Evolutionary conservation across 495 filamentous ascomycete genomes (phyloP), one percentile per base, ranked within the genome.

Genomic region (Cetradonia linearis): DNA sequence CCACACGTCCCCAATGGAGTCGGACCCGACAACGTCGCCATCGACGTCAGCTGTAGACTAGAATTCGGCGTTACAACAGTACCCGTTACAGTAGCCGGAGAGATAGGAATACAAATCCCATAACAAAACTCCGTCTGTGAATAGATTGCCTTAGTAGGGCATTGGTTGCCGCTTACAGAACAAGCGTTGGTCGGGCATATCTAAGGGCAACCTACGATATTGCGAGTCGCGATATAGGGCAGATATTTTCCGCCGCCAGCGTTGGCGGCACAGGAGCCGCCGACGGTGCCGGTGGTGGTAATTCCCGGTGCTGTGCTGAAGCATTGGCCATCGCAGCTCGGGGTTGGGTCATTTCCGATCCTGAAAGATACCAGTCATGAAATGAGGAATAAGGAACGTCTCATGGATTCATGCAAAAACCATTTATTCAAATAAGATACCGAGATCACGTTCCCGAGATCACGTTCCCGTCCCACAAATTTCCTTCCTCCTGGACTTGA

Each of bases 261-360:
- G 20, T 44, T 44, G n/a, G 40, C 40, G 20, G 40, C 18, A 44
- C 40, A 44, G 40, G 40, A n/a, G n/a, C 40, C 40, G 20, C 40
- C 40, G 3, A 44, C 18, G n/a, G 40, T 44, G 40, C 40, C n/a
- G 7, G 40, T 44, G 40, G 40, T 44, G 40, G 40, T 44, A 3
- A 53, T 53, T 53, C 27, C 49, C 16, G 49, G 49, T 16, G 25
- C 49, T 30, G 49, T 30, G 31, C n/a, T 53, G 49, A 53, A 23
- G 31, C 49, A 53, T 18, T 23, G 49, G 5, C 49, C 49, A 23
- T 23, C 49, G 25, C 49, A 53, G 8, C 3, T 3, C 3, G 49
- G 31, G 40, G 4, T 9, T 7, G 40, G 40, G 13, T n/a, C n/a
- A n/a, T n/a, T n/a, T n/a, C n/a, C n/a, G n/a, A n/a, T n/a, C n/a